phyloP scores from a whole-genome alignment of 75 land plant genomes.

The Pinus albicaulis region DNA sequence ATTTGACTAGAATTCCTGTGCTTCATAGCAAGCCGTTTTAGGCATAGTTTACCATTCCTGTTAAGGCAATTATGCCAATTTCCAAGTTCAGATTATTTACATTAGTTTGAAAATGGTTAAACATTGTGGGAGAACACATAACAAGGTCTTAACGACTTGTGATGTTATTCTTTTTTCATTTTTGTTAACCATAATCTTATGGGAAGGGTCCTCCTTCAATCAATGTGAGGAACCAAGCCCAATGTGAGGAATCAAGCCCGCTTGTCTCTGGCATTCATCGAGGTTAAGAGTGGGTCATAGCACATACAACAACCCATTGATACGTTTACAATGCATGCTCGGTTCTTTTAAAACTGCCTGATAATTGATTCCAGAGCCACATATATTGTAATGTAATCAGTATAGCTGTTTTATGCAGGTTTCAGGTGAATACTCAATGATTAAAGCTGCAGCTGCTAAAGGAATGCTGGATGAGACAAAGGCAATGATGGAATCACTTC shows the following conservation, averaged over 20 bases:
- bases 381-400: neutral
- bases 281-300: neutral
- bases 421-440: slow-evolving; percentile 97
- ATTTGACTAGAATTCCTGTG: too few relatives aligned
- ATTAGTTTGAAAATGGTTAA: neutral
- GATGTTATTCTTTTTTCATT: neutral
- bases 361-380: neutral
- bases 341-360: neutral
- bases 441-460: slow-evolving; percentile 77
- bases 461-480: slow-evolving; percentile 94
- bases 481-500: slow-evolving; percentile 86
- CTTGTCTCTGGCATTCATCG: neutral
- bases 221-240: neutral
- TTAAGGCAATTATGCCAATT: neutral
- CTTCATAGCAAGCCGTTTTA: too few relatives aligned
- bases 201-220: neutral
- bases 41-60: too few relatives aligned
- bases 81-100: neutral
- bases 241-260: neutral
- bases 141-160: neutral
- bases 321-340: neutral
- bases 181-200: neutral
- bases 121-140: neutral
- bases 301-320: too few relatives aligned
- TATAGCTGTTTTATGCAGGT: slow-evolving; percentile 44